phyloP scores from a whole-genome alignment of 148 eudicot genomes.

The Selenicereus undatus region DNA sequence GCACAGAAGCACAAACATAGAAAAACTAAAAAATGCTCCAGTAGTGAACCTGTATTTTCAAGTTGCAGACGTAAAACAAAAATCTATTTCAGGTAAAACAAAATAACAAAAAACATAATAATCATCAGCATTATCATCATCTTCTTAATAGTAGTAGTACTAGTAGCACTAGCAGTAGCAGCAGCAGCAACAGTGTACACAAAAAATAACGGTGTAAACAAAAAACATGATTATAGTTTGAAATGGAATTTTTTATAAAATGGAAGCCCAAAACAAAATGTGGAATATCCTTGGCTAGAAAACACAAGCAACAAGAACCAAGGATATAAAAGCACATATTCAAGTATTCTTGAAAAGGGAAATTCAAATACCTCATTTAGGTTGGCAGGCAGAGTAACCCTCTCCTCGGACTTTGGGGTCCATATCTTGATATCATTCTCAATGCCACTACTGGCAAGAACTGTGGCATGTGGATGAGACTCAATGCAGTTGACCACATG shows the following conservation, averaged over 20 bases:
- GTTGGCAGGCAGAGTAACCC: constrained; percentile 62
- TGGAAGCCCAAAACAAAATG: neutral
- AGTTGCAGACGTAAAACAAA: neutral
- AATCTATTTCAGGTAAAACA: neutral
- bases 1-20: neutral
- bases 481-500: constrained; percentile 79
- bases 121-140: too few species aligned
- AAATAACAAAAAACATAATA: too few species aligned
- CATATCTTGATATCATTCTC: constrained; percentile 80
- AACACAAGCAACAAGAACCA: neutral
- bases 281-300: neutral
- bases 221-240: neutral
- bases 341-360: neutral
- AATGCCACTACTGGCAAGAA: constrained; percentile 87
- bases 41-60: neutral
- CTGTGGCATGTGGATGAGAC: constrained; percentile 72
- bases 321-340: neutral
- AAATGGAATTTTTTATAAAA: neutral
- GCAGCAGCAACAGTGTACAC: too few species aligned
- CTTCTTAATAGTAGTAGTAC: too few species aligned
- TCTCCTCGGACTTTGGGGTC: constrained; percentile 72
- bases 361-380: constrained; percentile 51
- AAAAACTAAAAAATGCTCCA: neutral
- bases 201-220: too few species aligned
- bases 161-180: too few species aligned